Base-by-base conservation (phyloP, 2,329 filamentous ascomycete species). In the Aquanectria penicillioides region DNA sequence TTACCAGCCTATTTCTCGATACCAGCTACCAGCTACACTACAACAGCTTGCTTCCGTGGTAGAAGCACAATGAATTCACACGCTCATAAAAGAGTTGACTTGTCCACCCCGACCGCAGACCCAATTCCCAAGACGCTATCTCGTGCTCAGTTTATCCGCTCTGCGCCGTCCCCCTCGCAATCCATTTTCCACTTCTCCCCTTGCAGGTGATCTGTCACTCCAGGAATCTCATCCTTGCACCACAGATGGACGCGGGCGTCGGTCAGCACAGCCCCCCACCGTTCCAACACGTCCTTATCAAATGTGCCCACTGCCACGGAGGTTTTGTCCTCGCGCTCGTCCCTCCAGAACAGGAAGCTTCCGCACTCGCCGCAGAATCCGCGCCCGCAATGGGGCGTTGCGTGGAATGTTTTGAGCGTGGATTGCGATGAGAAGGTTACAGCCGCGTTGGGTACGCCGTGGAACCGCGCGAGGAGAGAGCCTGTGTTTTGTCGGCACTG, bases 401-500 rank as follows among this genome's bases (percentile, higher is more conserved):
- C 78, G 23, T 70, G 69, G 70, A 77, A 85, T 12, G 72, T 71
- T 36, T 73, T 70, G 7, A 81, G 73, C 2, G 75, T 73, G 22
- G 72, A 58, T 12, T 61, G 53, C 22, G 71, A 69, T 4, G 69
- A 69, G 68, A 74, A 82, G 3, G 57, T 64, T 18, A 84, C 68
- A 36, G 74, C 69, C 3, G 60, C 69, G 50, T 66, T 40, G 5
- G 75, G 75, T 1, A 83, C 64, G 5, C 53, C 66, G 65, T 84
- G 77, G 44, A 75, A 70, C 53, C 74, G 71, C 60, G 78, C 74
- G 64, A 83, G 71, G 50, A 86, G 75, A 4, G 77, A 69, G 48
- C 82, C 83, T 7, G 80, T 80, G 58, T 80, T 77, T 55, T 81
- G 81, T 67, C 83, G 82, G 71, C 83, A 85, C 68, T 85, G 83